Base-by-base conservation (phyloP, 2,329 filamentous ascomycete genomes). In the Aspergillus tamarii region DNA sequence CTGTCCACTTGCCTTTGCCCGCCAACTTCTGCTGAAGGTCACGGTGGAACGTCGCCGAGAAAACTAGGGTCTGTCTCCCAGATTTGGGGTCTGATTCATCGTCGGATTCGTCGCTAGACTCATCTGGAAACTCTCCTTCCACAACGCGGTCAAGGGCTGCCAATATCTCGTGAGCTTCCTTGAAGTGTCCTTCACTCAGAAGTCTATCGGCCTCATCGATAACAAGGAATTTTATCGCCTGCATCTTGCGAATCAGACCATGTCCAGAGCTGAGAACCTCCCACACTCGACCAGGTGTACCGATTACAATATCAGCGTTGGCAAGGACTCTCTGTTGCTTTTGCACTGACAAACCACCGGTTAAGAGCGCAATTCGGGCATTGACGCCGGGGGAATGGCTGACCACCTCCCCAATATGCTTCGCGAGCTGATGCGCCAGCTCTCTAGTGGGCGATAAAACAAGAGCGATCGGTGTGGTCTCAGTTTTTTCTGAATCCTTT, bases 11-110 rank as follows among this genome's bases (percentile, higher is more conserved):
- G 23, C 86, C 84, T 76, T 93, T 96, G 30, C 92, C 91, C 1
- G 91, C 88, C 14, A 99, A 85, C 77, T 97, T 98, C 70, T 94
- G 92, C 75, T 98, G 94, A 34, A 99, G 81, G 0, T 90, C 89
- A 73, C 94, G 94, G 75, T 96, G 91, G 77, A 99, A 97, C 0
- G 95, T 99, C 0, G 95, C 95, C 0, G 95, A 98, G 78, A 99
- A 99, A 23, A 99, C 93, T 0, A 99, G 85, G 0, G 94, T 98
- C 75, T 99, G 95, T 46, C 94, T 85, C 73, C 48, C 65, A 11
- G 68, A 60, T 30, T 60, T 59, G 19, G 66, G 48, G 21, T 67
- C 63, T 8, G 78, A 78, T 11, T 84, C 82, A 4, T 84, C 82
- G 1, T 83, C 83, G n/a, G 67, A 66, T 7, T 66, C 60, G 3